These are phyloP conservation scores for Avena sativa DNA, from an alignment of 176 grass and related monocot genomes.

Conservation along the genomic window DNA sequence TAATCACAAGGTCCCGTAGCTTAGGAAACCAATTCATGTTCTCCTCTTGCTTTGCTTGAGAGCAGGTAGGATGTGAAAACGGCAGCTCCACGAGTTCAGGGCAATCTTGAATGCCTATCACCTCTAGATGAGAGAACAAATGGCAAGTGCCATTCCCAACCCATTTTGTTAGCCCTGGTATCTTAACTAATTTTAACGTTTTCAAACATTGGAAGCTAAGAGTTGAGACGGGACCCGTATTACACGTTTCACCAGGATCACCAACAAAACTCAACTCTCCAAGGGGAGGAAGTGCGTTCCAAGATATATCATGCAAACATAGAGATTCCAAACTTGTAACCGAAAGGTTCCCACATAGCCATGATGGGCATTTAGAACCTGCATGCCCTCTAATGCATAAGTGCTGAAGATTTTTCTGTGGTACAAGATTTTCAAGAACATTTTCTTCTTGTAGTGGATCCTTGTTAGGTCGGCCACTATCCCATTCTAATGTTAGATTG, in stretches of 20 bases:
- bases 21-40: neutral
- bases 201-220: neutral
- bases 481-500: neutral
- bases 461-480: rapidly evolving
- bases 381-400: neutral
- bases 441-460: no score
- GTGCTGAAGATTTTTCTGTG: neutral
- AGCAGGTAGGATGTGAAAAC: neutral
- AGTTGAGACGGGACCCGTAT: neutral
- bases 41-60: no score
- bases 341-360: neutral
- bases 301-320: neutral
- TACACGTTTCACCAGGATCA: neutral
- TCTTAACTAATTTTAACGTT: neutral
- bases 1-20: neutral
- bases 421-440: neutral
- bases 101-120: neutral
- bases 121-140: neutral
- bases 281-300: neutral
- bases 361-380: neutral
- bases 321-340: neutral
- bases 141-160: neutral
- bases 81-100: neutral
- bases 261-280: neutral
- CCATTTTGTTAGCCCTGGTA: neutral